Conservation (phyloP, 108 stramenopile genomes). For the Nitzschia sp. region DNA sequence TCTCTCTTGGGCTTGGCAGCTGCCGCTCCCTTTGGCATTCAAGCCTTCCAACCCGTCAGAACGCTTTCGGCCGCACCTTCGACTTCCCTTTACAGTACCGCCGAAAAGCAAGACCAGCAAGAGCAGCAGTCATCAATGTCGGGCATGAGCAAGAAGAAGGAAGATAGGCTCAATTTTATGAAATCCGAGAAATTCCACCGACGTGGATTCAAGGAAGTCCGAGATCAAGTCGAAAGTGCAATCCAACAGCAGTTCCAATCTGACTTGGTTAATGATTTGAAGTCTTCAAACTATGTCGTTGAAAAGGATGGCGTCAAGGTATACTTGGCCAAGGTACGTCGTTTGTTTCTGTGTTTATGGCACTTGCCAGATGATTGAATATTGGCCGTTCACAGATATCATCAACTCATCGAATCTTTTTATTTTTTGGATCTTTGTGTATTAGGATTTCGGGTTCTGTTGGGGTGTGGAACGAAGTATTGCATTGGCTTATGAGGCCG, state of each 20-base stretch:
- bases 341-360: background rate
- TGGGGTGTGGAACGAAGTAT: slow-evolving; percentile 94
- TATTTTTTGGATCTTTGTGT: background rate
- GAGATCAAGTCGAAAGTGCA: slow-evolving; percentile 64
- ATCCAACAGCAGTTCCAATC: slow-evolving; percentile 83
- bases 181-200: slow-evolving; percentile 81
- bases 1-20: slow-evolving; percentile 1
- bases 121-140: slow-evolving; percentile 13
- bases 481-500: slow-evolving; percentile 92
- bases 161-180: slow-evolving; percentile 73
- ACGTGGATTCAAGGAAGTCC: slow-evolving; percentile 87
- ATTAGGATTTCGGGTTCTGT: slow-evolving; percentile 83
- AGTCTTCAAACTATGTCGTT: slow-evolving; percentile 64
- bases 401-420: background rate
- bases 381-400: too few species aligned
- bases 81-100: slow-evolving; percentile 17
- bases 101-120: too few species aligned
- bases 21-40: background rate
- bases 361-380: background rate
- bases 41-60: slow-evolving; percentile 3
- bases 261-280: slow-evolving; percentile 71
- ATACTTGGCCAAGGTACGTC: slow-evolving; percentile 65
- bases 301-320: slow-evolving; percentile 81
- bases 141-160: slow-evolving; percentile 53
- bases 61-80: background rate